Conservation (phyloP, 2,329 filamentous ascomycete genomes). For the Colletotrichum salicis region DNA sequence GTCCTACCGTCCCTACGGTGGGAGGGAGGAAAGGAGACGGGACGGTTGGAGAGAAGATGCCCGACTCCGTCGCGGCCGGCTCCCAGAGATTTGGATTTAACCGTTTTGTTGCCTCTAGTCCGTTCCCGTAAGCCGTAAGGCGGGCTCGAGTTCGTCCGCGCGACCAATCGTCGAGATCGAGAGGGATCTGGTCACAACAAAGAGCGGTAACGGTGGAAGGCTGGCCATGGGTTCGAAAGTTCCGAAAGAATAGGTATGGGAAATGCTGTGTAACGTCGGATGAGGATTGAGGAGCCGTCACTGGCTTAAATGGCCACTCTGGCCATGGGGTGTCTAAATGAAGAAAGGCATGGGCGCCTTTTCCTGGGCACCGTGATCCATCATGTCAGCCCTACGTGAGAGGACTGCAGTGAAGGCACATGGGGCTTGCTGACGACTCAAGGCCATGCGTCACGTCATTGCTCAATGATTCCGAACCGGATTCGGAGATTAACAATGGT, state of each 20-base stretch:
- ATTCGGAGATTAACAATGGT: neutral
- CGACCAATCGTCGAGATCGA: neutral
- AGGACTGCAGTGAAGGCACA: neutral
- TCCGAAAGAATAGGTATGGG: neutral
- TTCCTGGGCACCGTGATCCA: neutral
- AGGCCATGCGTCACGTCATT: neutral
- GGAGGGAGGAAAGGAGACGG: neutral
- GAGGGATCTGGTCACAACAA: neutral
- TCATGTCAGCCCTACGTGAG: slow-evolving; percentile 28
- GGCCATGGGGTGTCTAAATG: neutral
- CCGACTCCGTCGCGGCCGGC: neutral
- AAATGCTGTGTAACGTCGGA: slow-evolving; percentile 25
- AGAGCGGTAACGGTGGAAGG: slow-evolving; percentile 5
- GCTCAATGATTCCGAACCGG: neutral
- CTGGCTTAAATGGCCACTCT: neutral
- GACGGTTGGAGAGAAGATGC: neutral
- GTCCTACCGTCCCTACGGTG: neutral
- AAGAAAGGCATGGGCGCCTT: slow-evolving; percentile 10
- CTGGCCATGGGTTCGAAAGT: neutral
- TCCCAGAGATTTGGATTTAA: neutral
- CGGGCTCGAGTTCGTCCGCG: neutral
- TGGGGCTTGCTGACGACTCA: neutral
- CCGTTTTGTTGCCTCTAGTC: neutral
- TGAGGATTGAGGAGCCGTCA: neutral
- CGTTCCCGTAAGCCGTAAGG: neutral